Base-by-base conservation (phyloP, 2,329 filamentous ascomycete genomes). In the Curvularia verruculosa region DNA sequence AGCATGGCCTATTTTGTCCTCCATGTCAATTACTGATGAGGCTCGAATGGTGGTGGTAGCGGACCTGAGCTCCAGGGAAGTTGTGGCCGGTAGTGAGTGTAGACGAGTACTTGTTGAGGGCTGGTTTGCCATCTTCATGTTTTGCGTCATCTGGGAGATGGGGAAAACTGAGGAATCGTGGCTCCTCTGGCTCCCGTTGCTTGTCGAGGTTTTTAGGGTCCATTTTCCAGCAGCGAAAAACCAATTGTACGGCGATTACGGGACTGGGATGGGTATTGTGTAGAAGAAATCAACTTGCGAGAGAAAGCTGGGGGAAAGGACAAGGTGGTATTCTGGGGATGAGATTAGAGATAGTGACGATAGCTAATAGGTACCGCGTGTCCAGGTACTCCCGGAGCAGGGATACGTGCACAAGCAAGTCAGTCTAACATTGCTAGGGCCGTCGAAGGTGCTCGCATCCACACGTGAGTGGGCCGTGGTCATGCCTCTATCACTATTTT, bases 41-140 rank as follows among this genome's bases (percentile, higher is more conserved):
- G 29, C 23, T 48, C 26, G 40, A 52, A 36, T 39, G 12, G 18
- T 12, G 29, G 46, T 23, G 28, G 36, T 31, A 31, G 54, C 76
- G 56, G 76, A 91, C 91, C 84, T 96, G 91, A 45, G 94, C 92
- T 26, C 91, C 94, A 0, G 94, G 93, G 69, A 91, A 96, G 77
- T 96, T 92, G 87, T 96, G 91, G 54, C 84, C 90, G 54, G 85
- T 87, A 10, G 94, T 98, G 58, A 97, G 79, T 43, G 86, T 88
- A 18, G 91, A 86, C 4, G 92, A 96, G 85, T 91, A 96, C 59
- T 90, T 87, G 79, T 98, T 98, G 63, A 98, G 80, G 19, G 83
- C 83, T n/a, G 81, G 83, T 62, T 84, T 83, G 50, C 86, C 87
- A 76, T 88, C 82, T 53, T 77, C 72, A 52, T 79, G 81, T 56